Evolutionary conservation across 371 early-diverging fungal species (phyloP).

Genomic region (Blakeslea trispora): DNA sequence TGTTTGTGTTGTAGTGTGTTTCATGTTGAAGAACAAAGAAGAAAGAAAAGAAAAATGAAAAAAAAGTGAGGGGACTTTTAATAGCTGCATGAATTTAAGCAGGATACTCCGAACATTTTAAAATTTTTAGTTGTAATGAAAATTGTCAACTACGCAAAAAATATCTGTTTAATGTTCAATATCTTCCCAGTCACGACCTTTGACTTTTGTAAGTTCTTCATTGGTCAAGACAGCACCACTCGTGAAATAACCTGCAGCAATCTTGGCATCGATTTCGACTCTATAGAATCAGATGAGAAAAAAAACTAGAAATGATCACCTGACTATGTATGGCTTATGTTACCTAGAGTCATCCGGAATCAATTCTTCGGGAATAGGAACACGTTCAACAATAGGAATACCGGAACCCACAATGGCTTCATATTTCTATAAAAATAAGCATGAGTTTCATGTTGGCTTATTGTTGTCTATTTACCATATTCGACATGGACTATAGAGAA

Average conservation of each 20-base stretch:
- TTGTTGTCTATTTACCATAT: slow-evolving; percentile 55
- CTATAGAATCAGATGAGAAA: too few relatives aligned
- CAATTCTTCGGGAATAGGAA: slow-evolving; percentile 88
- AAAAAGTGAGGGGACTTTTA: not conserved
- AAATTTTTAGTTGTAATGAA: too few relatives aligned
- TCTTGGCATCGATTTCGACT: slow-evolving; percentile 97
- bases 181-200: slow-evolving; percentile 86
- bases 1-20: not conserved
- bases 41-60: not conserved
- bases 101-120: too few relatives aligned
- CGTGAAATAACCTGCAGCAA: slow-evolving; percentile 94
- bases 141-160: too few relatives aligned
- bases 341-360: slow-evolving; percentile 87
- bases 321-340: not conserved
- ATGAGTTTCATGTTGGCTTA: too few relatives aligned
- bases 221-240: slow-evolving; percentile 60
- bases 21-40: not conserved
- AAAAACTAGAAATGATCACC: not conserved
- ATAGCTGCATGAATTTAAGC: slow-evolving; percentile 3
- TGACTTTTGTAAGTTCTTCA: slow-evolving; percentile 65
- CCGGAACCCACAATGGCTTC: slow-evolving; percentile 93
- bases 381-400: slow-evolving; percentile 88
- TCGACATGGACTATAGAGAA: slow-evolving; percentile 73
- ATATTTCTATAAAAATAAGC: slow-evolving; percentile 67
- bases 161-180: slow-evolving; percentile 67